Percentiles rank a stretch among this genome's conserved stretches.
phyloP scores from a whole-genome alignment of 345 rosid genomes.

The Eucalyptus camaldulensis region DNA sequence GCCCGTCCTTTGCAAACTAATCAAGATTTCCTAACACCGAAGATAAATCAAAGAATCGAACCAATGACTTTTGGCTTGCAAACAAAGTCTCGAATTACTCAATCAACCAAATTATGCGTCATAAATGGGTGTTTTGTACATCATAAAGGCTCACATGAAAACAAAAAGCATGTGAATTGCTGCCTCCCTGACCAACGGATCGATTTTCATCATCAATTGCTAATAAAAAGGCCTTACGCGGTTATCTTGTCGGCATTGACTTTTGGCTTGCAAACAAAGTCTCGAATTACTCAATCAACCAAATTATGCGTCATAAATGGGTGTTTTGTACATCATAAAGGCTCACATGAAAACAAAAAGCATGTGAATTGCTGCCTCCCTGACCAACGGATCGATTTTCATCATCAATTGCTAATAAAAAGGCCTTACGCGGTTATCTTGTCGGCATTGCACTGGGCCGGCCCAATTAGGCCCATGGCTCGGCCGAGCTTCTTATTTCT shows the following conservation, averaged over 20 bases:
- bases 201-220: not conserved
- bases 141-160: not conserved
- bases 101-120: not conserved
- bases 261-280: not conserved
- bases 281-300: not conserved
- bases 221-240: not conserved
- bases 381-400: not conserved
- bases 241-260: not conserved
- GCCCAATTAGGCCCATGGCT: not conserved
- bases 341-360: not conserved
- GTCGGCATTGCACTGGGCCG: not conserved
- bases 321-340: rapidly evolving
- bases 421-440: not conserved
- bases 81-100: not conserved
- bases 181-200: not conserved
- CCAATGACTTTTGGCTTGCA: not conserved
- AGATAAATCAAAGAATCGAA: not conserved
- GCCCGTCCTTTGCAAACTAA: rapidly evolving
- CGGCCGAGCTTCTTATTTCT: not conserved
- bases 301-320: not conserved
- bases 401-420: not conserved
- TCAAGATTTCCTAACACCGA: not conserved
- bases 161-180: not conserved
- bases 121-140: not conserved
- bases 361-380: not conserved